These are phyloP conservation scores for Fusarium domesticum DNA, from an alignment of 2,329 filamentous ascomycete species.

Conservation along the genomic window DNA sequence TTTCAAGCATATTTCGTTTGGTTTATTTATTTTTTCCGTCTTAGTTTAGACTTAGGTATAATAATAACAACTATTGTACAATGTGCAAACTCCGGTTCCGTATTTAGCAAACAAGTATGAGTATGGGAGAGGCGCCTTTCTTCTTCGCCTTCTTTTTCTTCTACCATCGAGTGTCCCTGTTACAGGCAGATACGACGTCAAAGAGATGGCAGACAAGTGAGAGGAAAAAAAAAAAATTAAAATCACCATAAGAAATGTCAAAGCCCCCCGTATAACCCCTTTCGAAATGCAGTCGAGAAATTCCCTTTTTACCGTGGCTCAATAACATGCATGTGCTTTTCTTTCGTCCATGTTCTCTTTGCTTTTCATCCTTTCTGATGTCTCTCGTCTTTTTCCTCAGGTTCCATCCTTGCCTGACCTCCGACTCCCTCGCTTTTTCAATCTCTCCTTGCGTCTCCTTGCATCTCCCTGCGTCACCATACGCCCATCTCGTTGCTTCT, in stretches of 20 bases:
- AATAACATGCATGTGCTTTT: constrained; percentile 29
- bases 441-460: not conserved
- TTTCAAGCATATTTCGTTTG: not conserved
- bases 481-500: not conserved
- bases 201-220: not conserved
- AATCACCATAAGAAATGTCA: constrained; percentile 11
- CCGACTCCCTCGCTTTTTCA: not conserved
- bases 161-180: not conserved
- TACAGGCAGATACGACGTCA: not conserved
- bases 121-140: not conserved
- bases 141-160: not conserved
- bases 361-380: constrained; percentile 8
- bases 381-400: constrained; percentile 2
- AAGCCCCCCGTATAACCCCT: constrained; percentile 27
- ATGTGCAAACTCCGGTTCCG: not conserved
- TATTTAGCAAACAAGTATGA: not conserved
- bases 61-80: not conserved
- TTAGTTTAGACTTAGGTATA: not conserved
- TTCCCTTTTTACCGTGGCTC: constrained; percentile 15
- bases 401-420: constrained; percentile 3
- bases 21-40: not conserved
- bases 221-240: constrained; percentile 4
- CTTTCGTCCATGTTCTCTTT: constrained; percentile 19
- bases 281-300: constrained; percentile 28
- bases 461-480: not conserved